Percentiles rank a stretch among this genome's conserved stretches.
These are phyloP conservation scores for Hypoxylon sp. DNA, from an alignment of 2,329 filamentous ascomycete species.

Conservation along the genomic window DNA sequence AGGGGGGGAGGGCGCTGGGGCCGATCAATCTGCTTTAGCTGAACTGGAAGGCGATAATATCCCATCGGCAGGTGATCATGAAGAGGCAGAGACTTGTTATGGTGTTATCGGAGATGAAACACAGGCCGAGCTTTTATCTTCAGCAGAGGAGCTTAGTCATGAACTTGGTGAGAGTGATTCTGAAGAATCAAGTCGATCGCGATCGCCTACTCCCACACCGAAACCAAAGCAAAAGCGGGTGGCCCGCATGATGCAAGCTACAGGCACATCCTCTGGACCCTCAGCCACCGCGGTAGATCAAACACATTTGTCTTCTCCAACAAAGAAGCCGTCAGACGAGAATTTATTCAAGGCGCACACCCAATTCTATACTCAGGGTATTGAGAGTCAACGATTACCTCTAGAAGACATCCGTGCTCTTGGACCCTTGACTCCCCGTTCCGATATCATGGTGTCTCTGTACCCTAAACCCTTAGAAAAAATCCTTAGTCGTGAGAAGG, in stretches of 20 bases:
- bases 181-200: constrained; percentile 22
- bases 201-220: constrained; percentile 30
- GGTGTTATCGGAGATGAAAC: constrained; percentile 45
- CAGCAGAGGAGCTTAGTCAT: constrained; percentile 28
- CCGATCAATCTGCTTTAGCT: constrained; percentile 21
- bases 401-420: constrained; percentile 52
- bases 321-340: constrained; percentile 23
- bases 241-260: constrained; percentile 1
- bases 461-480: constrained; percentile 70
- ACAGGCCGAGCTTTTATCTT: constrained; percentile 46
- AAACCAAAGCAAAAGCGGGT: constrained; percentile 26
- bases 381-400: constrained; percentile 56
- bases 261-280: constrained; percentile 13
- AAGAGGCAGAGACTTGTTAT: constrained; percentile 39
- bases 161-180: constrained; percentile 27
- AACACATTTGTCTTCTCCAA: constrained; percentile 35
- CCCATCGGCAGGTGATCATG: constrained; percentile 31
- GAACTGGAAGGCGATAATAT: constrained; percentile 21
- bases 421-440: constrained; percentile 60
- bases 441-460: constrained; percentile 64
- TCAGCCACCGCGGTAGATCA: constrained; percentile 31
- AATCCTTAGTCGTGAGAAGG: constrained; percentile 65
- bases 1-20: constrained; percentile 30
- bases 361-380: constrained; percentile 50
- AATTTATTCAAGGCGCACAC: constrained; percentile 33